phyloP scores from a whole-genome alignment of 73 alveolate genomes.

The Breviolum minutum region DNA sequence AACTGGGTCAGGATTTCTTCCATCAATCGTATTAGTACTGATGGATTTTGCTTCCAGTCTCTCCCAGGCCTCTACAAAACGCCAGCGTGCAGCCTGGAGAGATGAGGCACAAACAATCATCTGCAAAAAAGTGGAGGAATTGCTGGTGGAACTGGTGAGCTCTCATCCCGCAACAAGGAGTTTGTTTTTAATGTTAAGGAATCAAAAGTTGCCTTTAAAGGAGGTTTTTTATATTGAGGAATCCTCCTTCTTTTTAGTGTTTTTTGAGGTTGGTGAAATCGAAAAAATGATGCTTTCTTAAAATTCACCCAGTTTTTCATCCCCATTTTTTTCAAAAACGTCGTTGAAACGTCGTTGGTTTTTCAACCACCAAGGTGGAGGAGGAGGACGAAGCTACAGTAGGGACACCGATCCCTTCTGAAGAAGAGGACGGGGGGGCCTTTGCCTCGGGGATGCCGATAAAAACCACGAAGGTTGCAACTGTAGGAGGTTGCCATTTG shows the following conservation, averaged over 20 bases:
- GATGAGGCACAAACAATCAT: constrained; percentile 62
- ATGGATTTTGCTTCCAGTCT: not conserved
- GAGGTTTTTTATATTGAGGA: too few species aligned
- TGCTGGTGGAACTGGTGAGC: not conserved
- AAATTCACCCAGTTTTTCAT: too few species aligned
- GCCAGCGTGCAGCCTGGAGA: constrained; percentile 89
- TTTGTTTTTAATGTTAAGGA: too few species aligned
- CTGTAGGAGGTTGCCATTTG: too few species aligned
- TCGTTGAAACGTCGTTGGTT: not conserved
- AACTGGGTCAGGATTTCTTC: too few species aligned
- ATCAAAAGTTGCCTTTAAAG: too few species aligned
- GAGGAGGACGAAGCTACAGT: constrained; percentile 7
- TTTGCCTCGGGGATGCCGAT: too few species aligned
- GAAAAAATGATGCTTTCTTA: not conserved
- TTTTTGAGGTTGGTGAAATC: too few species aligned
- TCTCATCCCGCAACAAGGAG: not conserved
- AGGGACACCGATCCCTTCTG: constrained; percentile 76
- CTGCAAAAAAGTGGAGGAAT: too few species aligned
- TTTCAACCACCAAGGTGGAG: not conserved
- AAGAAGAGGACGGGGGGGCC: not conserved
- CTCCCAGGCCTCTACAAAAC: constrained; percentile 56
- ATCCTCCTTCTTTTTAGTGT: too few species aligned
- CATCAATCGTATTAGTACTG: not conserved
- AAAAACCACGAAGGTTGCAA: too few species aligned
- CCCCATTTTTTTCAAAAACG: too few species aligned